Evolutionary conservation across 306 rosid genomes (phyloP).

Genomic region (Trifolium pratense): DNA sequence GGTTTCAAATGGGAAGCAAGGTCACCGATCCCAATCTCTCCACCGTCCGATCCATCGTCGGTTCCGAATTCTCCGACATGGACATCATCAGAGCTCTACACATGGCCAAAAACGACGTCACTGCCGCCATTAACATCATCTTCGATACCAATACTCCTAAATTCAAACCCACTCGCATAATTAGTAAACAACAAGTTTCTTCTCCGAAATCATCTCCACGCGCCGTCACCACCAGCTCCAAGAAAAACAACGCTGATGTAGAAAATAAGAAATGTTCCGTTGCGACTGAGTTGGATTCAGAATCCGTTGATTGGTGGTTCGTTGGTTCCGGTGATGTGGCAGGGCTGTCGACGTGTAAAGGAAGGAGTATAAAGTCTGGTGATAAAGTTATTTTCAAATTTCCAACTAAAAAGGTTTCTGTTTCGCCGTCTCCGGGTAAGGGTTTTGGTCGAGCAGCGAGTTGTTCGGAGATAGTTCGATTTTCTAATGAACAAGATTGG

Average conservation of each 20-base stretch:
- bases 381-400: conserved; percentile 76
- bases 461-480: conserved; percentile 86
- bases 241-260: background rate
- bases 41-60: conserved; percentile 80
- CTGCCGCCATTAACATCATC: conserved; percentile 88
- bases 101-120: conserved; percentile 85
- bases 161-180: conserved; percentile 37
- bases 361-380: conserved; percentile 67
- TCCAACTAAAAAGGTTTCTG: conserved; percentile 49
- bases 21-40: conserved; percentile 65
- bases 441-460: conserved; percentile 54
- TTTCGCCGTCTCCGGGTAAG: conserved; percentile 64
- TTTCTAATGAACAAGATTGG: conserved; percentile 67
- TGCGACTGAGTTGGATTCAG: conserved; percentile 25
- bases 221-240: conserved; percentile 25
- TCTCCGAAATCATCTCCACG: conserved; percentile 42
- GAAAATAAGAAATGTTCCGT: conserved; percentile 1
- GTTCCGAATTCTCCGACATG: conserved; percentile 78
- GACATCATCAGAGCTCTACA: conserved; percentile 90
- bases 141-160: conserved; percentile 63
- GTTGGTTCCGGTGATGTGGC: conserved; percentile 67
- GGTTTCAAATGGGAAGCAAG: conserved; percentile 70
- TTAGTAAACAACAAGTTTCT: conserved; percentile 29
- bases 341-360: conserved; percentile 85
- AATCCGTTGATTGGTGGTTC: conserved; percentile 70